phyloP scores from a whole-genome alignment of 164 flowering plant genomes.

The Cinnamomum micranthum region DNA sequence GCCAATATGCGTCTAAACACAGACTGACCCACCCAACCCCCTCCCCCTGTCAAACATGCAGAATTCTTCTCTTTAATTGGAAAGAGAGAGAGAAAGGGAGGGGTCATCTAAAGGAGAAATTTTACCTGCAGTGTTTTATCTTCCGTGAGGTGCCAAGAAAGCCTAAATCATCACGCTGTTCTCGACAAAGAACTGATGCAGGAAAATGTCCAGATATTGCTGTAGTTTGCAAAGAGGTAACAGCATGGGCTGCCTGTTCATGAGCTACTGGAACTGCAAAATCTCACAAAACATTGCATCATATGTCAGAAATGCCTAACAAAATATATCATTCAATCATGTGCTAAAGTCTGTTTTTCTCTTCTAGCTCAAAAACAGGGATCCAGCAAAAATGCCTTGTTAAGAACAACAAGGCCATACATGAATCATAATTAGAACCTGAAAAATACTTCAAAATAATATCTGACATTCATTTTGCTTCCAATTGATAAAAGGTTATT shows the following conservation, averaged over 20 bases:
- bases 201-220: constrained; percentile 44
- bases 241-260: constrained; percentile 42
- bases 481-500: neutral
- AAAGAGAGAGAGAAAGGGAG: too few species aligned
- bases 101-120: neutral
- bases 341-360: neutral
- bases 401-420: too few species aligned
- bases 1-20: too few species aligned
- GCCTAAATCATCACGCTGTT: constrained; percentile 53
- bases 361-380: too few species aligned
- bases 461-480: neutral
- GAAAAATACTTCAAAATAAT: neutral
- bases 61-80: too few species aligned
- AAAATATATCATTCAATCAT: neutral
- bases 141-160: constrained; percentile 34
- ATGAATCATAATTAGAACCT: neutral
- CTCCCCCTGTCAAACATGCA: too few species aligned
- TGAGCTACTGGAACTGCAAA: constrained; percentile 45
- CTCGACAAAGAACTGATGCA: constrained; percentile 55
- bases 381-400: too few species aligned
- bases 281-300: constrained; percentile 1
- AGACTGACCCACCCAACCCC: too few species aligned
- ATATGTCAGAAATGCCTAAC: neutral
- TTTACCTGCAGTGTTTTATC: constrained; percentile 47
- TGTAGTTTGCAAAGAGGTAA: constrained; percentile 30